phyloP scores from a whole-genome alignment of 768 basidiomycete species.

The Leccinellum luteum region DNA sequence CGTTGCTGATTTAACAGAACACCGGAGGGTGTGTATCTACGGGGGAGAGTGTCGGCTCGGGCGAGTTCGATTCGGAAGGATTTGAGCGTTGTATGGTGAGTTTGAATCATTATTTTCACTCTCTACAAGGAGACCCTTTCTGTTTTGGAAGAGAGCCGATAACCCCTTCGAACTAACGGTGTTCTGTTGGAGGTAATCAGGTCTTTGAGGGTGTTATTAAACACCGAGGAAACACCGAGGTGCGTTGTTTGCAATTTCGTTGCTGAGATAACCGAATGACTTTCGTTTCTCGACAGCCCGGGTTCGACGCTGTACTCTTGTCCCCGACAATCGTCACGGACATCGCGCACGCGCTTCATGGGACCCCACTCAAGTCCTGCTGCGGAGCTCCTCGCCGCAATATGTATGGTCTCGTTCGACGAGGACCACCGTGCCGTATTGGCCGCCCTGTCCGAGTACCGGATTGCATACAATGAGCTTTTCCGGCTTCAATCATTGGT shows the following conservation, averaged over 20 bases:
- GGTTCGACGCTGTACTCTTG: conserved; percentile 64
- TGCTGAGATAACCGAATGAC: not conserved
- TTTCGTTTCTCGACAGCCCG: conserved; percentile 49
- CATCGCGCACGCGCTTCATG: conserved; percentile 68
- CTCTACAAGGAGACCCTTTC: not conserved
- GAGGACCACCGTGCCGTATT: conserved; percentile 77
- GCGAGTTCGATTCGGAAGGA: conserved; percentile 40
- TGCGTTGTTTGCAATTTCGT: conserved; percentile 27
- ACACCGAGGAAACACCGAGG: no score
- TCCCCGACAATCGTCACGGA: conserved; percentile 67
- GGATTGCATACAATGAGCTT: conserved; percentile 62
- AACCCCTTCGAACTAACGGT: conserved; percentile 3
- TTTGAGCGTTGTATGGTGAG: conserved; percentile 75
- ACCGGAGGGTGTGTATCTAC: conserved; percentile 31
- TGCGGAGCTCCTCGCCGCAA: conserved; percentile 79
- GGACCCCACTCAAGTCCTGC: conserved; percentile 62
- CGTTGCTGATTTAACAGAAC: conserved; percentile 52
- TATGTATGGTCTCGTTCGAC: conserved; percentile 68
- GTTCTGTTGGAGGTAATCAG: conserved; percentile 73
- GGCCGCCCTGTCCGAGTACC: conserved; percentile 77
- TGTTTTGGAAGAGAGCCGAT: not conserved
- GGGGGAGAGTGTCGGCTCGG: conserved; percentile 26
- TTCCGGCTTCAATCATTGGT: conserved; percentile 83
- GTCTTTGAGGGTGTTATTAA: conserved; percentile 78
- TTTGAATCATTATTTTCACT: no score